Evolutionary conservation across 768 basidiomycete species (phyloP).

Genomic region (Boletus bicolor): DNA sequence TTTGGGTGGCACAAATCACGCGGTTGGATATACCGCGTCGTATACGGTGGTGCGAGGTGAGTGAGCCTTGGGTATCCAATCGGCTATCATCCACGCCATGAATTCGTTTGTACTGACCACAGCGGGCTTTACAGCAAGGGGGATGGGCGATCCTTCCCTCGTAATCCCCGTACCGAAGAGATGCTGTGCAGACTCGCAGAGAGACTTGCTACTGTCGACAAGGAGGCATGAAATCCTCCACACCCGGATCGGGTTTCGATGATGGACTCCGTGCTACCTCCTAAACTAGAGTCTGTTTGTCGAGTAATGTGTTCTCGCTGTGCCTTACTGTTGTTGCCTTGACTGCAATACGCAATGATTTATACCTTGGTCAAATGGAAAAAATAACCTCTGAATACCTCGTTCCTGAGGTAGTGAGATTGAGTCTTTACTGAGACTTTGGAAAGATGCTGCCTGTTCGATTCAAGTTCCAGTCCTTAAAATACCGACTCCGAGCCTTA

Average conservation of each 20-base stretch:
- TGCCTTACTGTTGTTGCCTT: constrained; percentile 12
- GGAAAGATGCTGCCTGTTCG: neutral
- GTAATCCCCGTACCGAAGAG: constrained; percentile 64
- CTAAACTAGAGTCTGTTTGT: neutral
- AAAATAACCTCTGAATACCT: neutral
- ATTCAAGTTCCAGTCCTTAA: neutral
- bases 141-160: constrained; percentile 65
- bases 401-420: too few species aligned
- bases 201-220: constrained; percentile 58
- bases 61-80: constrained; percentile 21
- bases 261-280: neutral
- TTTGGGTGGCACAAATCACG: constrained; percentile 55
- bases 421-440: too few species aligned
- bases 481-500: neutral
- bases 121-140: constrained; percentile 43
- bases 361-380: neutral
- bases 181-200: constrained; percentile 63
- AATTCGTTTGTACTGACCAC: neutral
- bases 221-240: constrained; percentile 34
- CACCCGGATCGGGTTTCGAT: neutral
- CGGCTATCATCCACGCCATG: neutral
- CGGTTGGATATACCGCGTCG: constrained; percentile 52
- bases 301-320: constrained; percentile 7
- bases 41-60: constrained; percentile 65
- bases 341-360: neutral